A percentile compares a stretch with the other conserved stretches of the same genome.
Conservation (phyloP, 169 alveolate species). For the Plasmodium fragile region DNA sequence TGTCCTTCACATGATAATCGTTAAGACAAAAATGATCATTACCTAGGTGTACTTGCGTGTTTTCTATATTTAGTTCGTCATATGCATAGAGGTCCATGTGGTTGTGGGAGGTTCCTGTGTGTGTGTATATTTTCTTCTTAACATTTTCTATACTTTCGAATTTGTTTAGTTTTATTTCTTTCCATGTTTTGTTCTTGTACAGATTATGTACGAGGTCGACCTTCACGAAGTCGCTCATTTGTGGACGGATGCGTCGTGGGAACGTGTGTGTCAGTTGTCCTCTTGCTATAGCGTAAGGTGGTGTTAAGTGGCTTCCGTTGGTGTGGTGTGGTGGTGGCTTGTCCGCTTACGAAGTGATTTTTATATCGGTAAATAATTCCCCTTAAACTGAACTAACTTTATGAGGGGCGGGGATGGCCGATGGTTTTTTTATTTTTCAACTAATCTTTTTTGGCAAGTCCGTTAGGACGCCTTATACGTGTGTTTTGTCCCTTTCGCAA, state of each 20-base stretch:
- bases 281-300: background rate
- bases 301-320: background rate
- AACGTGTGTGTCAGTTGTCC: background rate
- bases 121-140: constrained; percentile 78
- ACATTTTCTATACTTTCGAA: constrained; percentile 76
- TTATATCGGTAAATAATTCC: background rate
- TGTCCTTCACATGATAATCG: constrained; percentile 76
- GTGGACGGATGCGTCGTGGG: background rate
- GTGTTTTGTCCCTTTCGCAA: background rate
- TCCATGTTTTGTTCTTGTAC: constrained; percentile 75
- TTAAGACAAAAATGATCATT: constrained; percentile 50
- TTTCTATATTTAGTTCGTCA: constrained; percentile 41
- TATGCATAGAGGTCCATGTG: constrained; percentile 79
- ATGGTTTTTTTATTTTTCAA: background rate
- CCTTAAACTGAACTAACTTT: background rate
- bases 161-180: constrained; percentile 77
- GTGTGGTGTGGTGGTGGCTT: background rate
- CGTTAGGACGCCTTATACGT: background rate
- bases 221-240: constrained; percentile 51
- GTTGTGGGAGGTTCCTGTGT: constrained; percentile 76
- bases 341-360: background rate
- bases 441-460: background rate
- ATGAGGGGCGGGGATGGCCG: background rate
- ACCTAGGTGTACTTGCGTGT: constrained; percentile 71
- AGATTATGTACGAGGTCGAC: constrained; percentile 76